Evolutionary conservation across 768 basidiomycete genomes (phyloP), one percentile per base, ranked within the genome.

Genomic region (Pleurotus tuber-regium): DNA sequence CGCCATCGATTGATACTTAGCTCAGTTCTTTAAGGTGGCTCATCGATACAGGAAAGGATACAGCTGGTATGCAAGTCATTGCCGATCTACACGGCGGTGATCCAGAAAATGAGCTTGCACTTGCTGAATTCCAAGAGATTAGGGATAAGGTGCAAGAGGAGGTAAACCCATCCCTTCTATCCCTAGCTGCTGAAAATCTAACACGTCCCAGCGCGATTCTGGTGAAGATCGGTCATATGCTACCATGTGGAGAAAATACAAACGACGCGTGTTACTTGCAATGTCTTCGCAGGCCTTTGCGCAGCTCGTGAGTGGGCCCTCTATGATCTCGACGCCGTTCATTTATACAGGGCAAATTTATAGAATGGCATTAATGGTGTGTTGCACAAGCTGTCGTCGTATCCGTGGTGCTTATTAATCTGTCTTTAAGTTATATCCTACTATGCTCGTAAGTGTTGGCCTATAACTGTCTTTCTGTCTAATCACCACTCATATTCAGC

Each of bases 281-380:
- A 95, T 95, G 91, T 91, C 89, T 16, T 92, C 92, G 50, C 95
- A 97, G 66, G 89, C 91, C 35, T 96, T 97, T 68, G 95, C 95
- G 36, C 95, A 97, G 63, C 72, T 97, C 62, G 93, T 92, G 56
- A 54, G 90, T 76, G 12, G 16, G n/a, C n/a, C n/a, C n/a, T n/a
- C n/a, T n/a, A n/a, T n/a, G n/a, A n/a, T n/a, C n/a, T n/a, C n/a
- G n/a, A n/a, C n/a, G n/a, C n/a, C n/a, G n/a, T n/a, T n/a, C n/a
- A 26, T 11, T 51, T 29, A 42, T 33, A 16, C 41, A 54, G 42
- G 47, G 19, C 25, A 29, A 26, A 35, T 40, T 16, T 14, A 23
- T 43, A 96, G 92, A 96, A 96, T 65, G 95, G 94, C 54, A 98
- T 97, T 61, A 97, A 95, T 64, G 89, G 90, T 89, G 66, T 48